Percentiles rank a stretch among this genome's conserved stretches.
Evolutionary conservation across 192 early-diverging fungal species (phyloP).

Genomic region (Entomortierella parvispora): DNA sequence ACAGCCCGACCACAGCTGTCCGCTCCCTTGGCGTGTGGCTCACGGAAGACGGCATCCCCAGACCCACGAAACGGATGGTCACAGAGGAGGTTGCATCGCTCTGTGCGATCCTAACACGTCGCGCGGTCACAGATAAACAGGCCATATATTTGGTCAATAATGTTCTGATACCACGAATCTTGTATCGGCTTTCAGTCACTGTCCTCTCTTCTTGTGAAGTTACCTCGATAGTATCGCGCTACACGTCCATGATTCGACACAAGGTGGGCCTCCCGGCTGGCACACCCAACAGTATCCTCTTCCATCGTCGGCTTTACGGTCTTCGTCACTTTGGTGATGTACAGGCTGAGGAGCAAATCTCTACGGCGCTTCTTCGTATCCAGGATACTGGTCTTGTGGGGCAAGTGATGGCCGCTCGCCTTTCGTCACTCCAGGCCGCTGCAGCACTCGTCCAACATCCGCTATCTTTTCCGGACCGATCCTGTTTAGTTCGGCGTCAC

Average conservation of each 20-base stretch:
- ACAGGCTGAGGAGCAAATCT: neutral
- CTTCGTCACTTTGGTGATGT: neutral
- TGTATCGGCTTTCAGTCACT: slow-evolving; percentile 18
- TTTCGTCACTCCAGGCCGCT: neutral
- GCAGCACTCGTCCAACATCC: neutral
- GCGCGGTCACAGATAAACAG: slow-evolving; percentile 24
- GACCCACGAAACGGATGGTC: neutral
- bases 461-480: neutral
- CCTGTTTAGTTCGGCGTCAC: too few species aligned
- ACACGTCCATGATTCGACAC: neutral
- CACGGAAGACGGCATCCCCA: slow-evolving; percentile 7
- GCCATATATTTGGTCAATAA: slow-evolving; percentile 33
- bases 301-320: slow-evolving; percentile 2
- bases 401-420: neutral
- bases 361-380: neutral
- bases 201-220: too few species aligned
- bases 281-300: neutral
- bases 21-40: slow-evolving; percentile 15
- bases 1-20: neutral
- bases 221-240: neutral
- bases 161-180: slow-evolving; percentile 16
- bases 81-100: neutral
- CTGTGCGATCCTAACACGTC: neutral
- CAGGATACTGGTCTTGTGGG: neutral
- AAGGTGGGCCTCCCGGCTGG: neutral